Evolutionary conservation across 441 rosid species (phyloP), one percentile per base, ranked within the genome.

Genomic region (Gossypium schwendimanii): DNA sequence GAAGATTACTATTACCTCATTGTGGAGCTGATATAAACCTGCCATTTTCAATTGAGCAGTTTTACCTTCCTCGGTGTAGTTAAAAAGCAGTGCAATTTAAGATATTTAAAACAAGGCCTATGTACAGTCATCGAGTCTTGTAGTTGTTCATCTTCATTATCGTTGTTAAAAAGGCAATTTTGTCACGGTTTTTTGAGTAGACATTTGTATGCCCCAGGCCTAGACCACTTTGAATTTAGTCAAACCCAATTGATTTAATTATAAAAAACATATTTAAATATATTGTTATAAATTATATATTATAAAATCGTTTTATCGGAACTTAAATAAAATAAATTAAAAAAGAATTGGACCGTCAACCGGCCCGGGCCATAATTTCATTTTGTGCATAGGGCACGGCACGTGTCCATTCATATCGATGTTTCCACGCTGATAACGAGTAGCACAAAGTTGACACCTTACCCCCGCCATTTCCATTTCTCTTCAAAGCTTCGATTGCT

Each of bases 91-190:
- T 5, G 50, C 5, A 11, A 4, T 36, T 2, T 4, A 36, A 63
- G 3, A 2, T 14, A 20, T 63, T 63, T 15, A 4, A 20, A 18
- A 63, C 28, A 20, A 20, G 18, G 31, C 31, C 53, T 44, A 24
- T 64, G 53, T 63, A 63, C 52, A 63, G 69, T 18, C 31, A 39
- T 63, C 11, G 49, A 63, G 66, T 39, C 67, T 39, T 62, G 3
- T 62, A 33, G 66, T 33, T 15, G 47, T 59, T 31, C 21, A 33
- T 62, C 50, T 9, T 17, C 62, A 23, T 58, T 24, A 3, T 20
- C 59, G 9, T 54, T 17, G 49, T 63, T 41, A 36, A 18, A 18
- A 11, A 41, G 17, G 31, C 4, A 62, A 62, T 62, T 62, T 62
- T 33, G 10, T n/a, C 45, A 9, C 24, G 18, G 2, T 41, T 5